phyloP scores from a whole-genome alignment of 495 filamentous ascomycete species.

The Aspergillus nidulans region DNA sequence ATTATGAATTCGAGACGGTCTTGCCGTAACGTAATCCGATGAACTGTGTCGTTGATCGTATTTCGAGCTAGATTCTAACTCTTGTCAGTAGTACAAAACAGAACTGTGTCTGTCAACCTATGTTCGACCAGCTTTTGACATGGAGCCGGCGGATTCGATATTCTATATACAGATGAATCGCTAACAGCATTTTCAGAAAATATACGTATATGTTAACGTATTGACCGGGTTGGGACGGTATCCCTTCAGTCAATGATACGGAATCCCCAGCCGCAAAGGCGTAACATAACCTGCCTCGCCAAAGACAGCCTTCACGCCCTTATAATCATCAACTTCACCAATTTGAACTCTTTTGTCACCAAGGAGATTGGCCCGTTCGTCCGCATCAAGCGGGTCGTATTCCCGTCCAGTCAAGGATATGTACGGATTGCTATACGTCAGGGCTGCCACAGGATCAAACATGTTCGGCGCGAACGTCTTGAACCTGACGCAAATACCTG shows the following conservation, averaged over 20 bases:
- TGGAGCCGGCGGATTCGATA: neutral
- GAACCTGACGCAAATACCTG: constrained; percentile 8
- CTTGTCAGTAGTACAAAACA: neutral
- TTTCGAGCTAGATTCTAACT: neutral
- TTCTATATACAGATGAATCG: neutral
- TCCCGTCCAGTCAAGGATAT: neutral
- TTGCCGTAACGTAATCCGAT: neutral
- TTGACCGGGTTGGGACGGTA: too few relatives aligned
- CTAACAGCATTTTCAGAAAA: neutral
- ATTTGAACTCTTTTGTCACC: constrained; percentile 4
- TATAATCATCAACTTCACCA: constrained; percentile 6
- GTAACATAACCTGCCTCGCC: constrained; percentile 6
- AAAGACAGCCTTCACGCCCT: constrained; percentile 9
- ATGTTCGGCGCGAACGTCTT: constrained; percentile 15
- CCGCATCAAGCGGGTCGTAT: constrained; percentile 6
- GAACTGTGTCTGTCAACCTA: neutral
- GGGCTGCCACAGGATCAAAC: constrained; percentile 15
- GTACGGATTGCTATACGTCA: constrained; percentile 15
- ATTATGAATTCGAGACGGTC: too few relatives aligned
- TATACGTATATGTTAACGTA: neutral
- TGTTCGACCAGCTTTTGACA: neutral
- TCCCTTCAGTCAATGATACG: constrained; percentile 1
- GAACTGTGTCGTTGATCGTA: neutral
- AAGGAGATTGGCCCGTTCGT: constrained; percentile 2
- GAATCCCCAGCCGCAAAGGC: constrained; percentile 4